A percentile compares a stretch with the other conserved stretches of the same genome.
These are phyloP conservation scores for Aspergillus asperescens DNA, from an alignment of 495 filamentous ascomycete species.

Conservation along the genomic window DNA sequence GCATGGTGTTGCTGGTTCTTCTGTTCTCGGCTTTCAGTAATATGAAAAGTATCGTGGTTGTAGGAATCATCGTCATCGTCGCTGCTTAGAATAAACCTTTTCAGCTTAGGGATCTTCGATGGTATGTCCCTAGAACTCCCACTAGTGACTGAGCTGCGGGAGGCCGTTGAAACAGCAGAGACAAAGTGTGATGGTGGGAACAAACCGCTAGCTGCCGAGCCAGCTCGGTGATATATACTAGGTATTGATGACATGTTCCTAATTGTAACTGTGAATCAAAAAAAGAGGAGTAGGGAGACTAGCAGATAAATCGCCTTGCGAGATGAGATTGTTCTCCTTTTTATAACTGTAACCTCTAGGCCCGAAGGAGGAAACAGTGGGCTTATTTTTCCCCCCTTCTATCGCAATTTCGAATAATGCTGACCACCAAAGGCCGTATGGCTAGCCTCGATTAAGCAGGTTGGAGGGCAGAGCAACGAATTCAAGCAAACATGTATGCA, in stretches of 20 bases:
- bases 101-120: neutral
- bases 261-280: neutral
- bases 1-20: neutral
- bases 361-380: too few species aligned
- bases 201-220: neutral
- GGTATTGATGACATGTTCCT: neutral
- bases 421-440: neutral
- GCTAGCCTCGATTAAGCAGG: neutral
- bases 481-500: neutral
- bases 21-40: neutral
- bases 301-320: too few species aligned
- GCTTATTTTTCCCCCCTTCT: too few species aligned
- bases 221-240: neutral
- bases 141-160: neutral
- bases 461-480: neutral
- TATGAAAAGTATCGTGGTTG: neutral
- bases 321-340: too few species aligned
- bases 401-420: neutral
- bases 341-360: too few species aligned
- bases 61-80: neutral
- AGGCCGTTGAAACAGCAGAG: neutral
- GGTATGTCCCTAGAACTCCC: neutral
- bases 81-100: neutral
- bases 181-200: neutral
- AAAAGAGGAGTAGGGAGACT: too few species aligned